Conservation (phyloP, 129 eudicot species). For the Flaveria ramosissima region DNA sequence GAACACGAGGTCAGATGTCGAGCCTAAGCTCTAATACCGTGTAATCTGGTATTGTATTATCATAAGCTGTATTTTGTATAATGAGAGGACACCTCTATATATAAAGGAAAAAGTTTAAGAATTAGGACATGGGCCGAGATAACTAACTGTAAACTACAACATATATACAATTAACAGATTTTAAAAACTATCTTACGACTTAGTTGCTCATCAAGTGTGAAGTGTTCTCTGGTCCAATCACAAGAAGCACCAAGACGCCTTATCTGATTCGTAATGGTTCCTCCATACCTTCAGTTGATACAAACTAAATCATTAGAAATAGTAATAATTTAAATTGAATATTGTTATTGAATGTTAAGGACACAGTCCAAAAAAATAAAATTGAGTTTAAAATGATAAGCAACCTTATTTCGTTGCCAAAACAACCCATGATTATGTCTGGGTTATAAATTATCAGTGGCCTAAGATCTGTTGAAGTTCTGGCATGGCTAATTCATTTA, state of each 20-base stretch:
- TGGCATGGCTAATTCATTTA: neutral
- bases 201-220: slow-evolving; percentile 95
- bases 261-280: slow-evolving; percentile 90
- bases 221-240: slow-evolving; percentile 97
- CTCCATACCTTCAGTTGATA: slow-evolving; percentile 70
- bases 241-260: slow-evolving; percentile 99
- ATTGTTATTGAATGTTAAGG: slow-evolving; percentile 17
- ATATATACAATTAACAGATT: no score
- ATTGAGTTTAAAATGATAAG: neutral
- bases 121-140: no score
- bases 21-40: no score
- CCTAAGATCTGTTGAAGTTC: neutral
- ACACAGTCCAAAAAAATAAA: neutral
- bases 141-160: no score
- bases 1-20: no score
- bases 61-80: no score
- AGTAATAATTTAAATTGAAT: neutral
- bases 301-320: neutral
- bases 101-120: no score
- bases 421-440: neutral
- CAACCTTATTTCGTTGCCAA: neutral
- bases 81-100: no score
- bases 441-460: neutral
- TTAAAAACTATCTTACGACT: slow-evolving; percentile 77
- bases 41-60: no score